These are phyloP conservation scores for Bretziella fagacearum DNA, from an alignment of 2,329 filamentous ascomycete genomes.

Conservation along the genomic window DNA sequence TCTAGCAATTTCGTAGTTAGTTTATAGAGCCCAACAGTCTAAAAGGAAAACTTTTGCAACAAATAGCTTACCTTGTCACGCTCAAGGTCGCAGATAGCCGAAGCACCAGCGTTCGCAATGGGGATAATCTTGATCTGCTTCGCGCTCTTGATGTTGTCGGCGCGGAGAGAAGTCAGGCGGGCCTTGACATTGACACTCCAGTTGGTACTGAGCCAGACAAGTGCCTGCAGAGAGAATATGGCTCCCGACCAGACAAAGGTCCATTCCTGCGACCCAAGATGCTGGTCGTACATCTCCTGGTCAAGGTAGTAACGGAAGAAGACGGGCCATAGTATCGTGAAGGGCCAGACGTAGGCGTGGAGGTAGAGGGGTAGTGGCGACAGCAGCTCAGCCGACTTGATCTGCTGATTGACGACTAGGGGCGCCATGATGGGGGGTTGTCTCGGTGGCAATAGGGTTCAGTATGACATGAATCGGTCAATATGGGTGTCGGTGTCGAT, in stretches of 20 bases:
- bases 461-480: neutral
- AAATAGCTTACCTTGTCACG: conserved; percentile 49
- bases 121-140: conserved; percentile 86
- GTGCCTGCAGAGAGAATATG: conserved; percentile 73
- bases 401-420: conserved; percentile 83
- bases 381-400: conserved; percentile 72
- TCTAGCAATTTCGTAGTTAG: conserved; percentile 24
- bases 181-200: conserved; percentile 86
- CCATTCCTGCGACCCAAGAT: conserved; percentile 93
- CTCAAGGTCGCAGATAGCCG: conserved; percentile 71
- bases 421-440: conserved; percentile 39
- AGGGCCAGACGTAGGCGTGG: conserved; percentile 87
- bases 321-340: conserved; percentile 75
- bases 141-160: conserved; percentile 53
- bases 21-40: neutral
- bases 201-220: conserved; percentile 90
- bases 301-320: conserved; percentile 81
- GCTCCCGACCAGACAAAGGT: conserved; percentile 86
- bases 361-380: conserved; percentile 66
- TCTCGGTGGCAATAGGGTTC: neutral
- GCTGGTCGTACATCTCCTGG: conserved; percentile 67
- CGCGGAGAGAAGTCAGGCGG: conserved; percentile 61
- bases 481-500: neutral
- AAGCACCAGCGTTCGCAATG: conserved; percentile 68
- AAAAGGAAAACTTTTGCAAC: neutral